Base-by-base conservation (phyloP, 768 basidiomycete species). In the Leccinum broughii region DNA sequence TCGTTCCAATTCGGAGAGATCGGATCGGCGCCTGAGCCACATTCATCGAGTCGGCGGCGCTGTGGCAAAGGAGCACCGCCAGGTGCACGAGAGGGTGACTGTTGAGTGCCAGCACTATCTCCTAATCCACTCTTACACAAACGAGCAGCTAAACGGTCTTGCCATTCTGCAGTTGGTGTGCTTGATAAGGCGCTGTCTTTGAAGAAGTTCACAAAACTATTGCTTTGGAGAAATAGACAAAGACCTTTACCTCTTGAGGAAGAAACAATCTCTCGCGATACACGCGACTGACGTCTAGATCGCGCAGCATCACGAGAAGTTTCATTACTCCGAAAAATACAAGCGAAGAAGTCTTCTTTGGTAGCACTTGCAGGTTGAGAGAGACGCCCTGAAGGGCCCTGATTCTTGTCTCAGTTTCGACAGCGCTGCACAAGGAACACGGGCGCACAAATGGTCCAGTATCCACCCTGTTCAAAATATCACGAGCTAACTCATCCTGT, bases 201-300 rank as follows among this genome's bases (percentile, higher is more conserved):
- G 4, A 10, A 14, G 13, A 10, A 49, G 55, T 54, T 66, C 46
- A 66, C 20, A 59, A 59, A 50, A 48, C 14, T 24, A 6, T 55
- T 58, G 24, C 13, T 9, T 56, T 15, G 35, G 46, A 14, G 35
- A 55, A 20, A 5, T 58, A 55, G 37, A 35, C 46, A 26, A 49
- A 58, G 41, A 60, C 59, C 51, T 49, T 66, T 59, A 81, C 87
- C 83, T 82, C 80, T 82, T 41, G 76, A 80, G n/a, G 85, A 87
- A 24, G 90, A 92, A 15, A 92, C 90, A 51, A 89, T 88, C 73
- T 92, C 90, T 57, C 90, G 82, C 11, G 90, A 89, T 54, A 91
- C 80, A 58, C 90, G 79, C 1, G 90, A 92, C 70, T 92, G 89
- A 50, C 90, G 78, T 46, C 87, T 82, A 9, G 87, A 83, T 59